Base-by-base conservation (phyloP, 805 yeast species). In the Teunomyces tritomae region DNA sequence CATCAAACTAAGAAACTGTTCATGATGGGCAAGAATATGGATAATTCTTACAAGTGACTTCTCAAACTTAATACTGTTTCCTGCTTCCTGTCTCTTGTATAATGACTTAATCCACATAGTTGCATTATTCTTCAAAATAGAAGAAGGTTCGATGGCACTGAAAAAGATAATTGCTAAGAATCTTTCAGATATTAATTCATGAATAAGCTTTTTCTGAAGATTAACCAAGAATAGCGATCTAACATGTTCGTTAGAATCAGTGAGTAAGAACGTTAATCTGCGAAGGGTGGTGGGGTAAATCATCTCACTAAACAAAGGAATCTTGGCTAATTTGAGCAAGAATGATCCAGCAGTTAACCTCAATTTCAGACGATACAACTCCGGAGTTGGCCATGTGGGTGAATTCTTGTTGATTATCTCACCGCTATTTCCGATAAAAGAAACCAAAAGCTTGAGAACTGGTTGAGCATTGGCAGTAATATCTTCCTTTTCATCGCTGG, bases 341-440 rank as follows among this genome's bases (percentile, higher is more conserved):
- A 73, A 75, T 30, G 79, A 58, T 0, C 95, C 96, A 1, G 95
- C 92, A 29, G 70, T 73, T 8, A 87, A 67, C 55, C 95, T 73
- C 43, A 89, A 63, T 52, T 80, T 78, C 49, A 83, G 75, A 58
- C 84, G 85, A 57, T 70, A 83, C 30, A 68, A 67, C 24, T 61
- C 68, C 3, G 96, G 96, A 0, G 96, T 86, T 11, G 86, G 83
- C 54, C 65, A 73, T 13, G 67, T 64, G 8, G 64, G 68, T 4
- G 73, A 56, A 46, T 73, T 72, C 20, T 49, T 64, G 61, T 45
- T 77, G 52, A 84, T 79, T 28, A 89, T 76, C 57, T 90, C 96
- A 27, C 96, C 96, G 39, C 87, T 86, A 59, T 84, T 84, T 1
- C 83, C 80, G 43, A 89, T 79, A 29, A 87, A 69, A 1, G 89